These are phyloP conservation scores for Volvariella surrecta DNA, from an alignment of 1,284 basidiomycete genomes.

Conservation along the genomic window DNA sequence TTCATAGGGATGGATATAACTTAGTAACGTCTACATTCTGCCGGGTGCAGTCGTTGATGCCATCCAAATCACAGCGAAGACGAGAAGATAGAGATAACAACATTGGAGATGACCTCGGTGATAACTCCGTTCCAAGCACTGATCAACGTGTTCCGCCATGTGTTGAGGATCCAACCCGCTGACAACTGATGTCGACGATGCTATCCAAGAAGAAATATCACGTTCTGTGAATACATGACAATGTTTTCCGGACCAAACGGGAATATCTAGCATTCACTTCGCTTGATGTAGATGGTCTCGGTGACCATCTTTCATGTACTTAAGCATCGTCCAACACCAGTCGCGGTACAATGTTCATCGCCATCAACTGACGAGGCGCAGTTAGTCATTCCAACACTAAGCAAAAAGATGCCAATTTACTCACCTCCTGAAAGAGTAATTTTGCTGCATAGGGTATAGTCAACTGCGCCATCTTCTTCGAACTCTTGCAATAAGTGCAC, in stretches of 20 bases:
- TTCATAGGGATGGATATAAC: no score
- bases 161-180: no score
- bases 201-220: not conserved
- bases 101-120: no score
- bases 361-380: conserved; percentile 60
- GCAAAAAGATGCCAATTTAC: conserved; percentile 14
- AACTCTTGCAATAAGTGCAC: conserved; percentile 95
- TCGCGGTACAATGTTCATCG: conserved; percentile 89
- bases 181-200: no score
- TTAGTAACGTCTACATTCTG: no score
- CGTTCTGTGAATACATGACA: not conserved
- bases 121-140: no score
- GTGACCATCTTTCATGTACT: conserved; percentile 10
- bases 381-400: not conserved
- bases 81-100: no score
- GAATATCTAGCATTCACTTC: not conserved
- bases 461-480: conserved; percentile 91
- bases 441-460: conserved; percentile 99
- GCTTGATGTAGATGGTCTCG: no score
- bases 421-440: conserved; percentile 92
- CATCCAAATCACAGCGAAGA: no score
- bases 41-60: no score
- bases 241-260: not conserved
- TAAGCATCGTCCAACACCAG: conserved; percentile 77
- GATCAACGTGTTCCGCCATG: no score